phyloP scores from a whole-genome alignment of 129 eudicot genomes.

The Logfia minima region DNA sequence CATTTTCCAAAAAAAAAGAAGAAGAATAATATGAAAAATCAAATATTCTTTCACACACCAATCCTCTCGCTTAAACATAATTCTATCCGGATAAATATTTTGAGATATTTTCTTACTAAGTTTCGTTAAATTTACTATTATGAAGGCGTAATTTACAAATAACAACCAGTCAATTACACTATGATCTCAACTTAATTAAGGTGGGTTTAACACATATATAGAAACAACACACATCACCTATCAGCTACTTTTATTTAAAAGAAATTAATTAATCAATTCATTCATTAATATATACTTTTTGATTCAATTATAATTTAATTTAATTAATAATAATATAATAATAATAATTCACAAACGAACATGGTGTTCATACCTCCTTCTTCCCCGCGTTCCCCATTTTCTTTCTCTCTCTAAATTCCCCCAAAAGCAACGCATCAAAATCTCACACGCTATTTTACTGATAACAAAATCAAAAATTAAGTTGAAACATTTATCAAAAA shows the following conservation, averaged over 20 bases:
- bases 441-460: conserved; percentile 9
- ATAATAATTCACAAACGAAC: conserved; percentile 30
- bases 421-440: conserved; percentile 29
- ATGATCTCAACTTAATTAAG: background rate
- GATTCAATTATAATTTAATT: no score
- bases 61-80: no score
- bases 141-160: background rate
- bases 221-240: background rate
- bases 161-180: background rate
- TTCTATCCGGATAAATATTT: no score
- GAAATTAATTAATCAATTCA: no score
- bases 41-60: background rate
- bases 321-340: no score
- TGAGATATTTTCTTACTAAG: no score
- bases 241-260: background rate
- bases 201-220: background rate
- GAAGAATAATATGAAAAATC: no score
- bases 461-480: background rate
- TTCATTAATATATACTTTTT: no score
- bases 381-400: conserved; percentile 39
- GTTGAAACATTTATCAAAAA: conserved; percentile 25
- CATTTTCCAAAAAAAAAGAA: no score
- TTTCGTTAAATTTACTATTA: no score
- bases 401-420: conserved; percentile 34
- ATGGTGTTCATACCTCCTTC: conserved; percentile 48